Evolutionary conservation across 495 filamentous ascomycete species (phyloP), one percentile per base, ranked within the genome.

Genomic region (Cenococcum geophilum): DNA sequence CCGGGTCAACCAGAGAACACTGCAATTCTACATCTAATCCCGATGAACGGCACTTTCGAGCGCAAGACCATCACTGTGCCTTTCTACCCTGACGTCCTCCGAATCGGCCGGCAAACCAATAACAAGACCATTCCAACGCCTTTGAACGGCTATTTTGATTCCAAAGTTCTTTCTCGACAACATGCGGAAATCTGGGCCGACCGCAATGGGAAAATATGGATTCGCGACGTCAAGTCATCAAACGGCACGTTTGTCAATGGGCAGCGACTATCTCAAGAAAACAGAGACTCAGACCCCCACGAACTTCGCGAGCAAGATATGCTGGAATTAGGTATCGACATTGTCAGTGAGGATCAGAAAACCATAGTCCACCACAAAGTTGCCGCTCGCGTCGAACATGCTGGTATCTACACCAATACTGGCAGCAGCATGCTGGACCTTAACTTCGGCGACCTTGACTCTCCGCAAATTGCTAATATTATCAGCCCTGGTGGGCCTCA

Each of bases 161-260:
- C 91, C 18, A 98, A 98, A 70, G 93, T 98, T 37, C 82, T 98
- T 14, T 97, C 92, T 36, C 80, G 93, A 60, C 92, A 96, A 73
- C 93, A 98, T 75, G 93, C 93, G 16, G 93, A 98, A 64, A 83
- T 97, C 18, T 98, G 90, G 89, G 92, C 92, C 22, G 91, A 97
- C 55, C 80, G 85, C 58, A 81, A 80, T 63, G 92, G 93, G 14
- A 95, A 93, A 70, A 85, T 98, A 56, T 97, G 86, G 84, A 97
- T 98, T 67, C 85, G 91, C 36, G 93, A 98, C 75, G 87, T 98
- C 64, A 97, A 96, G 72, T 97, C 93, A 4, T 97, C 93, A 1
- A 98, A 98, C 68, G 93, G 93, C 43, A 98, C 93, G 0, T 98
- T 98, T 73, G 92, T 98, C 56, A 98, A 97, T 61, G 91, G 89